Evolutionary conservation across 805 yeast genomes (phyloP), one percentile per base, ranked within the genome.

Genomic region (Diddensiella santjacobensis): DNA sequence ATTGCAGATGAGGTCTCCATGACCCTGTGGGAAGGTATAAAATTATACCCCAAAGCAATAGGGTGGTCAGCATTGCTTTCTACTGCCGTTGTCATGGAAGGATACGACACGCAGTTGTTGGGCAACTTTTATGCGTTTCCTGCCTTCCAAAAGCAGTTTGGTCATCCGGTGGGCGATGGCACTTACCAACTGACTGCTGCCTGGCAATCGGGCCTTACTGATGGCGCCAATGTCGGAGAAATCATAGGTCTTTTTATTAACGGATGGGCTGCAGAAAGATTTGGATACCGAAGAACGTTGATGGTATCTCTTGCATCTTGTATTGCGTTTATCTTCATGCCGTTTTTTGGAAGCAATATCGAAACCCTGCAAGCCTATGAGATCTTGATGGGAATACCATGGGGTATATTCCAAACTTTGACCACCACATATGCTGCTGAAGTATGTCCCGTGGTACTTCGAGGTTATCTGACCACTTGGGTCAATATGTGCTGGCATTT

Each of bases 401-500:
- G n/a, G n/a, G n/a, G n/a, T n/a, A n/a, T n/a, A n/a, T n/a, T n/a
- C n/a, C n/a, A n/a, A n/a, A n/a, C n/a, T n/a, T n/a, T n/a, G n/a
- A n/a, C n/a, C n/a, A n/a, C n/a, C n/a, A n/a, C n/a, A n/a, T n/a
- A n/a, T n/a, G n/a, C n/a, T n/a, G n/a, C 68, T 41, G 83, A 78
- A 54, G 75, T 77, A 24, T 71, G 79, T 54, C 82, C 83, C 0
- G 57, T 74, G 8, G 71, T 69, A 5, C 64, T 79, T 44, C 68
- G 82, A 49, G 64, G 67, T 36, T 74, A 74, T 52, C 64, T 78
- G 45, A 71, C 81, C 15, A 70, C 79, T 2, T 72, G 67, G 49
- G 73, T 73, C 49, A 76, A 75, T 59, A 55, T 73, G 45, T 75
- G 80, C 58, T 78, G 80, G 80, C 73, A 71, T 30, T 58, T 75